Evolutionary conservation across 345 rosid genomes (phyloP).

Genomic region (Durio zibethinus): DNA sequence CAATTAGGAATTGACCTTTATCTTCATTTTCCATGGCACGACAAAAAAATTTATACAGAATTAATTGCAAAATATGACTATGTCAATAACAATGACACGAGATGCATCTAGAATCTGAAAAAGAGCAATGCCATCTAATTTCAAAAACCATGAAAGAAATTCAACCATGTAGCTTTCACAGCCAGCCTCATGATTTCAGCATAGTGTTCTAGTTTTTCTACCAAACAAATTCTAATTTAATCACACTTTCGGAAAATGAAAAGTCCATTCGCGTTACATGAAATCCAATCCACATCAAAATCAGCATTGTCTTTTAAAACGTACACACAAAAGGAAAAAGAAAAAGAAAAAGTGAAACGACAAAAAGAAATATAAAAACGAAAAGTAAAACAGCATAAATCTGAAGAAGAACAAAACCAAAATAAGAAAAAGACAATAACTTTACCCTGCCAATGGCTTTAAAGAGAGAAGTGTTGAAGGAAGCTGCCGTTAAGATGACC

Average conservation of each 20-base stretch:
- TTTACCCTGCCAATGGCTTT: constrained; percentile 84
- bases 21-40: not conserved
- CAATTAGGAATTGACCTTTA: too few species aligned
- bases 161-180: not conserved
- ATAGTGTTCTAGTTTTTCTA: not conserved
- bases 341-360: not conserved
- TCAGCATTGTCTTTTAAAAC: not conserved
- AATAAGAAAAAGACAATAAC: not conserved
- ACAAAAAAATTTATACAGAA: not conserved
- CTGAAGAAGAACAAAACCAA: too few species aligned
- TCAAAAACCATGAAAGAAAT: not conserved
- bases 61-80: not conserved
- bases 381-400: not conserved
- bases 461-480: constrained; percentile 79
- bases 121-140: not conserved
- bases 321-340: not conserved
- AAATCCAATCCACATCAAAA: not conserved
- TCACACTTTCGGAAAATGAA: not conserved
- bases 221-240: not conserved
- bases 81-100: not conserved
- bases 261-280: not conserved
- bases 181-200: not conserved
- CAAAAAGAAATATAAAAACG: not conserved
- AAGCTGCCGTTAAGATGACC: constrained; percentile 87
- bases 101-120: not conserved